These are phyloP conservation scores for Cercophora newfieldiana DNA, from an alignment of 495 filamentous ascomycete species.

Conservation along the genomic window DNA sequence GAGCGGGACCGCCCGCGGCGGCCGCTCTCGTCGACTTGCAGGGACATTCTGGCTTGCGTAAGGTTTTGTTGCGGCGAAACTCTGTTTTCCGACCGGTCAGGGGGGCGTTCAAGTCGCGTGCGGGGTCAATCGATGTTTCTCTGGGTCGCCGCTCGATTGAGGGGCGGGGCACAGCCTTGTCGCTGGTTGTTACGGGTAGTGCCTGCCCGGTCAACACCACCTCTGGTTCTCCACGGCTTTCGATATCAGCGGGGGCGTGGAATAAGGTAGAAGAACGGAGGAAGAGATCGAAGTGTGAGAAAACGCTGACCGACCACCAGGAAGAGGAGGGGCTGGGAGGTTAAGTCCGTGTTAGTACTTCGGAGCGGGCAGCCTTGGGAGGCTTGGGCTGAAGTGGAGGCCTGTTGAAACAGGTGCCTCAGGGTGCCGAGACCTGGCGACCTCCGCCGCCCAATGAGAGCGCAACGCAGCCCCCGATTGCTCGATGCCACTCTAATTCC, in stretches of 20 bases:
- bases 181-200: background rate
- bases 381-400: conserved; percentile 12
- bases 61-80: background rate
- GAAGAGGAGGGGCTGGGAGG: background rate
- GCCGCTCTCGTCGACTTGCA: conserved; percentile 59
- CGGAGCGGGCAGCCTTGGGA: background rate
- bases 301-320: background rate
- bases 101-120: background rate
- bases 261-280: background rate
- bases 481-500: background rate
- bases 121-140: background rate
- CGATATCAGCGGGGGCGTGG: background rate
- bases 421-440: background rate
- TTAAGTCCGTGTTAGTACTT: background rate
- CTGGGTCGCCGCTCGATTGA: background rate
- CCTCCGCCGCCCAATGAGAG: background rate
- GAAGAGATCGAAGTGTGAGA: background rate
- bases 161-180: background rate
- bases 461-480: background rate
- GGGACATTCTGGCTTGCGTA: conserved; percentile 36
- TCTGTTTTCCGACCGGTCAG: conserved; percentile 2
- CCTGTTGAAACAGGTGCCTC: background rate
- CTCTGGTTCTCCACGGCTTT: too few species aligned
- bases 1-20: conserved; percentile 64
- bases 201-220: too few species aligned